Percentiles rank a stretch among this genome's conserved stretches.
phyloP scores from a whole-genome alignment of 2,329 filamentous ascomycete genomes.

The Lasiodiplodia hormozganensis region DNA sequence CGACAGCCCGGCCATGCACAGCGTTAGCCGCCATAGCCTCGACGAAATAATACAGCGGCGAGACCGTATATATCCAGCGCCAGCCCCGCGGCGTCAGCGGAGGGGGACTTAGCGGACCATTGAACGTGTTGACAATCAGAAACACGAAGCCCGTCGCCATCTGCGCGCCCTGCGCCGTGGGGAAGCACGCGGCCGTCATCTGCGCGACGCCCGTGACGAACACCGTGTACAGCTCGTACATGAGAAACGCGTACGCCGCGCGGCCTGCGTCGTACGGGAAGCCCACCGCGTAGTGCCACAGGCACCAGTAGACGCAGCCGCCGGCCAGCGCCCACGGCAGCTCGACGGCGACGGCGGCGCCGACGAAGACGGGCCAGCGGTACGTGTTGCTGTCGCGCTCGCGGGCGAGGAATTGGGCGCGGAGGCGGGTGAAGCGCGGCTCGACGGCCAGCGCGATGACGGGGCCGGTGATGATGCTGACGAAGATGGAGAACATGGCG shows the following conservation, averaged over 20 bases:
- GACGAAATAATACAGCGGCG: conserved; percentile 79
- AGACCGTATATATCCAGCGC: conserved; percentile 75
- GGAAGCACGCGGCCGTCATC: conserved; percentile 74
- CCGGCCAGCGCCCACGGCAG: conserved; percentile 78
- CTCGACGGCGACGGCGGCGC: conserved; percentile 80
- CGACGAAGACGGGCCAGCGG: conserved; percentile 79
- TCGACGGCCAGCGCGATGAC: not conserved
- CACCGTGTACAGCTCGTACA: conserved; percentile 72
- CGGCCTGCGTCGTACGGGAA: conserved; percentile 70
- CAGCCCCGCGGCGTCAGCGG: conserved; percentile 45
- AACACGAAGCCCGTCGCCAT: conserved; percentile 72
- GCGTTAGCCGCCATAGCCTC: conserved; percentile 71
- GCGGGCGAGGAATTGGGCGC: not conserved
- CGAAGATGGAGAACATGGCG: conserved; percentile 13
- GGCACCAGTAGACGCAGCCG: conserved; percentile 72
- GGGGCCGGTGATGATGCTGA: conserved; percentile 6
- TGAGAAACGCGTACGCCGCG: conserved; percentile 76
- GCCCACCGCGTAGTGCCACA: conserved; percentile 83
- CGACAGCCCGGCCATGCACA: conserved; percentile 67
- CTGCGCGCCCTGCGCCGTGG: conserved; percentile 68
- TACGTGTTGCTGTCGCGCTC: conserved; percentile 54
- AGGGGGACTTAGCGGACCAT: not conserved
- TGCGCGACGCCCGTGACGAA: conserved; percentile 80
- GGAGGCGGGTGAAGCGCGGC: not conserved
- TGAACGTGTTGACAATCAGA: conserved; percentile 43